These are phyloP conservation scores for Teratosphaeria zuluensis DNA, from an alignment of 2,329 filamentous ascomycete species.

Conservation along the genomic window DNA sequence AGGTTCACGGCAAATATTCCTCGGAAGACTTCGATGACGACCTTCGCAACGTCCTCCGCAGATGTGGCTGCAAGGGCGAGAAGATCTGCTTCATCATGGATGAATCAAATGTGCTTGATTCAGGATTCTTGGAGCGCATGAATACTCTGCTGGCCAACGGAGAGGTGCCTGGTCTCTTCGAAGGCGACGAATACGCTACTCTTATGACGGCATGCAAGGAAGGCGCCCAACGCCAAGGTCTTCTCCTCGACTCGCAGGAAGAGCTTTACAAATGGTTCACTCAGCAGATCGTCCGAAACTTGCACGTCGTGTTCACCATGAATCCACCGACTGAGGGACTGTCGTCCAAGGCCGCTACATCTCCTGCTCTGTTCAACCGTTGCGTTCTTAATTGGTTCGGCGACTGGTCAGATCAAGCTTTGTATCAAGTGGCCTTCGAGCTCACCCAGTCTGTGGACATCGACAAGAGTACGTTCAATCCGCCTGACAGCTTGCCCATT, in stretches of 20 bases:
- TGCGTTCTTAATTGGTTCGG: slow-evolving; percentile 99
- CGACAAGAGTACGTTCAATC: slow-evolving; percentile 73
- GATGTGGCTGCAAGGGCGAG: slow-evolving; percentile 94
- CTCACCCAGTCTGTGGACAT: slow-evolving; percentile 94
- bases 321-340: slow-evolving; percentile 94
- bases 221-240: slow-evolving; percentile 87
- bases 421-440: slow-evolving; percentile 95
- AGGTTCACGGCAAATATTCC: slow-evolving; percentile 97
- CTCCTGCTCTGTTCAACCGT: slow-evolving; percentile 96
- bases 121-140: slow-evolving; percentile 97
- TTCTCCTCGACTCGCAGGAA: slow-evolving; percentile 93
- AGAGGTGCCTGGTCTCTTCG: slow-evolving; percentile 97
- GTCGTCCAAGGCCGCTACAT: slow-evolving; percentile 92
- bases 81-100: slow-evolving; percentile 99
- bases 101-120: slow-evolving; percentile 95
- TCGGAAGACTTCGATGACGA: slow-evolving; percentile 98
- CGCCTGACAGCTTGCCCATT: slow-evolving; percentile 84
- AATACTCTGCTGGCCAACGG: slow-evolving; percentile 97
- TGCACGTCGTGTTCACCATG: slow-evolving; percentile 99
- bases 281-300: slow-evolving; percentile 95
- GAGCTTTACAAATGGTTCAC: slow-evolving; percentile 99
- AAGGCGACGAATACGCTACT: slow-evolving; percentile 97
- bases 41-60: slow-evolving; percentile 80
- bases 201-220: slow-evolving; percentile 99
- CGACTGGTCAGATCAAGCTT: slow-evolving; percentile 97